phyloP scores from a whole-genome alignment of 106 monocot genomes.

The Chionographis japonica region DNA sequence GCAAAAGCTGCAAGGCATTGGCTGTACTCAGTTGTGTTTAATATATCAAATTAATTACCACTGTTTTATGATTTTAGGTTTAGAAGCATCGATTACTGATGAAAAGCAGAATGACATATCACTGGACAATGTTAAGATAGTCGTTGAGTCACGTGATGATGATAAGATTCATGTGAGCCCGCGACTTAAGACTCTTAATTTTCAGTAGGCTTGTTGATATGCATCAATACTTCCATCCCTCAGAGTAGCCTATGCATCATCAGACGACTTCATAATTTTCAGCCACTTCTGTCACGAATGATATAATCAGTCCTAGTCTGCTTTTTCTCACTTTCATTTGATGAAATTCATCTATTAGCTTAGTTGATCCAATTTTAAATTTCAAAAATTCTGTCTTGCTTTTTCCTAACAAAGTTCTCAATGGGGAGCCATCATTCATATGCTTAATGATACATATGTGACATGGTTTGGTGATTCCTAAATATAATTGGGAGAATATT shows the following conservation, averaged over 20 bases:
- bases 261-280: not conserved
- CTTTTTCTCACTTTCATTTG: not conserved
- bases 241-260: not conserved
- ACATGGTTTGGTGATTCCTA: too few relatives aligned
- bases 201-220: constrained; percentile 9
- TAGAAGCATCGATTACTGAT: constrained; percentile 55
- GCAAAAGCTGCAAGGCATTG: not conserved
- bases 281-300: not conserved
- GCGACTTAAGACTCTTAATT: constrained; percentile 14
- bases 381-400: too few relatives aligned
- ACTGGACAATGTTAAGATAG: constrained; percentile 53
- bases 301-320: not conserved
- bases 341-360: too few relatives aligned
- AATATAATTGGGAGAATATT: too few relatives aligned
- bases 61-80: constrained; percentile 35
- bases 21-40: not conserved
- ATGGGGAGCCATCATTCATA: too few relatives aligned
- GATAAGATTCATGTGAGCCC: constrained; percentile 75
- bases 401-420: too few relatives aligned
- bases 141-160: constrained; percentile 64
- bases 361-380: too few relatives aligned
- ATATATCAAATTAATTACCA: constrained; percentile 7
- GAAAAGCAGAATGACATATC: constrained; percentile 56
- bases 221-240: not conserved
- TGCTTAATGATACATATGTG: too few relatives aligned